phyloP scores from a whole-genome alignment of 805 yeast species.

The Dipodascus albidus region DNA sequence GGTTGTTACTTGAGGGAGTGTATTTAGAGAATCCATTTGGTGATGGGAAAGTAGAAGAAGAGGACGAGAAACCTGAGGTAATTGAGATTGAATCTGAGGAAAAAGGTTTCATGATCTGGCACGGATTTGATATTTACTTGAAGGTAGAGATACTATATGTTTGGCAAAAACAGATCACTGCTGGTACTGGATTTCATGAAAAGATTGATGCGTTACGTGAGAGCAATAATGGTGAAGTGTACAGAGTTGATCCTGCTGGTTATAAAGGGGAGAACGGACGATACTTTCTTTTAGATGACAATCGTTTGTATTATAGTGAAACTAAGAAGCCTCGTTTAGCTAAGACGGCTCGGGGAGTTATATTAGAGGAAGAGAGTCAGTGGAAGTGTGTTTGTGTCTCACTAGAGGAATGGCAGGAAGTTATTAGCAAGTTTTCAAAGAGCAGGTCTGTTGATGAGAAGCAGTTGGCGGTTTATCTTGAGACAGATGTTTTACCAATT shows the following conservation, averaged over 20 bases:
- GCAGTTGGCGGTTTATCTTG: constrained; percentile 13
- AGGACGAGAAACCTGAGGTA: constrained; percentile 11
- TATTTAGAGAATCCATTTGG: constrained; percentile 5
- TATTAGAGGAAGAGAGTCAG: constrained; percentile 15
- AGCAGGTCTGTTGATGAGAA: constrained; percentile 12
- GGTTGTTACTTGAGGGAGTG: constrained; percentile 6
- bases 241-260: constrained; percentile 24
- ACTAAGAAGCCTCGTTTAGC: constrained; percentile 1
- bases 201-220: constrained; percentile 9
- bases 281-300: constrained; percentile 27
- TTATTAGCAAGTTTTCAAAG: constrained; percentile 13
- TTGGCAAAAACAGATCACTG: constrained; percentile 7
- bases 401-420: constrained; percentile 19
- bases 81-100: constrained; percentile 8
- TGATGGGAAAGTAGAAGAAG: too few species aligned
- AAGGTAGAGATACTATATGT: constrained; percentile 6
- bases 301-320: constrained; percentile 19
- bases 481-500: constrained; percentile 19
- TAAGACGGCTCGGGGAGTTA: constrained; percentile 9
- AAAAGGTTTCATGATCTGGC: constrained; percentile 10
- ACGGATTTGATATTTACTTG: constrained; percentile 11
- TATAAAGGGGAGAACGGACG: constrained; percentile 17
- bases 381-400: constrained; percentile 25
- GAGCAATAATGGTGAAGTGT: constrained; percentile 8
- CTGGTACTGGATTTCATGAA: constrained; percentile 12